Base-by-base conservation (phyloP, 2,329 filamentous ascomycete genomes). In the Decorospora gaudefroyi region DNA sequence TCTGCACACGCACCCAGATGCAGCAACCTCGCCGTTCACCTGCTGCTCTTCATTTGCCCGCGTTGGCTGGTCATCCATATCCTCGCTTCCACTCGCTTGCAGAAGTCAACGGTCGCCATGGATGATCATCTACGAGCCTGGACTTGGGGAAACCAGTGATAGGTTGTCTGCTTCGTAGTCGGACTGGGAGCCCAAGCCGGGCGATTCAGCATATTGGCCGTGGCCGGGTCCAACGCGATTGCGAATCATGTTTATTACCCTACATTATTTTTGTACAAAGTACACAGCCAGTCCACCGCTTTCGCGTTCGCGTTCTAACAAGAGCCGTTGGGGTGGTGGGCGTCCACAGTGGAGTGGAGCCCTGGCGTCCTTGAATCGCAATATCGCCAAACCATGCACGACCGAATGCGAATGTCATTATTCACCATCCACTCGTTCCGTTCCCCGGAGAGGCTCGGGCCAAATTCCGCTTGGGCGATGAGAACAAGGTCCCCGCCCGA, bases 1-100 rank as follows among this genome's bases (percentile, higher is more conserved):
- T 22, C 49, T 51, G 42, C 51, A 48, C 38, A 38, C 27, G 31
- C 32, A 45, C 46, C 58, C 51, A 42, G 53, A 55, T 55, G 26
- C 46, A 56, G 57, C 52, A 45, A 57, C 53, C 43, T 59, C 56
- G 54, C 57, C 59, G 57, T 59, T 46, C 53, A 51, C 48, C 43
- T 48, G 27, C 15, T 44, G 46, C 30, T 28, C 45, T 18, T 46
- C 28, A 48, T 40, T 51, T 39, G 40, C 46, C 29, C 42, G 10
- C n/a, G 32, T 33, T 29, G 34, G 30, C 19, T 28, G 39, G 13
- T 25, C 32, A 31, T 43, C 30, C 37, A 41, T 44, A 40, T 41
- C 45, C 35, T 49, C 32, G 53, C 50, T 43, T 51, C 38, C 48
- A 43, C 42, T 51, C 33, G 53, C 49, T 46, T 48, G 45, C 50